phyloP scores from a whole-genome alignment of 106 monocot species.

The Ottelia alismoides region DNA sequence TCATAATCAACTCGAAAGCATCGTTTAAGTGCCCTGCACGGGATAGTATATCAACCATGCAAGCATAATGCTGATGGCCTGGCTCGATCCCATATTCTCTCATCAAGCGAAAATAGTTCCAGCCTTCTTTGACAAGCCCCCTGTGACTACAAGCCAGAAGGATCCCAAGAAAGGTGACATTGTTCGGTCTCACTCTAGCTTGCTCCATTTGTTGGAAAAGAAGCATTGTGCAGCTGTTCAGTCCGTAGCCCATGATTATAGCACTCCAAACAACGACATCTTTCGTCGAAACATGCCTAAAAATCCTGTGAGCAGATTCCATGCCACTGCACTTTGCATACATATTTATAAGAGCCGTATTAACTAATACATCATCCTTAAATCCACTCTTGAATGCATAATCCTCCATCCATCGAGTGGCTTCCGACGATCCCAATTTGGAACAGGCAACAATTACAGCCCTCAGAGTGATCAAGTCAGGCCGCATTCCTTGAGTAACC shows the following conservation, averaged over 20 bases:
- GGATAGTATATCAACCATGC: slow-evolving; percentile 10
- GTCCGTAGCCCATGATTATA: slow-evolving; percentile 47
- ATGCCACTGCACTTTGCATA: slow-evolving; percentile 63
- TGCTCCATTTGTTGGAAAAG: slow-evolving; percentile 47
- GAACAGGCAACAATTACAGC: slow-evolving; percentile 45
- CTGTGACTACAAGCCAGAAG: slow-evolving; percentile 65
- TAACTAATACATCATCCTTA: slow-evolving; percentile 42
- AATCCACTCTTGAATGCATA: slow-evolving; percentile 15
- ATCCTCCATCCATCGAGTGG: slow-evolving; percentile 42
- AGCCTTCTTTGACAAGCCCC: slow-evolving; percentile 52
- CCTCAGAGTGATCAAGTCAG: slow-evolving; percentile 62
- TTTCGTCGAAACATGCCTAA: slow-evolving; percentile 26
- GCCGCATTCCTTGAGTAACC: slow-evolving; percentile 14
- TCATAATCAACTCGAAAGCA: slow-evolving; percentile 22
- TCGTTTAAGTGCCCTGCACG: slow-evolving; percentile 11
- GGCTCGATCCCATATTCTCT: slow-evolving; percentile 35
- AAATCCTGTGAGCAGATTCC: slow-evolving; percentile 26
- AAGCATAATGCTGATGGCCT: slow-evolving; percentile 21
- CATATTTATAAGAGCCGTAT: slow-evolving; percentile 77
- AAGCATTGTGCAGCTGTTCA: slow-evolving; percentile 42
- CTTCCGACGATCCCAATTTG: slow-evolving; percentile 44
- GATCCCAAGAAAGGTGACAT: slow-evolving; percentile 57
- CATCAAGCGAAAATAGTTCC: slow-evolving; percentile 47
- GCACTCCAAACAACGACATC: slow-evolving; percentile 85
- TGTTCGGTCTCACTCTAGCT: slow-evolving; percentile 37